These are phyloP conservation scores for Endotrypanum monterogeii DNA, from an alignment of 208 protist genomes.

Conservation along the genomic window DNA sequence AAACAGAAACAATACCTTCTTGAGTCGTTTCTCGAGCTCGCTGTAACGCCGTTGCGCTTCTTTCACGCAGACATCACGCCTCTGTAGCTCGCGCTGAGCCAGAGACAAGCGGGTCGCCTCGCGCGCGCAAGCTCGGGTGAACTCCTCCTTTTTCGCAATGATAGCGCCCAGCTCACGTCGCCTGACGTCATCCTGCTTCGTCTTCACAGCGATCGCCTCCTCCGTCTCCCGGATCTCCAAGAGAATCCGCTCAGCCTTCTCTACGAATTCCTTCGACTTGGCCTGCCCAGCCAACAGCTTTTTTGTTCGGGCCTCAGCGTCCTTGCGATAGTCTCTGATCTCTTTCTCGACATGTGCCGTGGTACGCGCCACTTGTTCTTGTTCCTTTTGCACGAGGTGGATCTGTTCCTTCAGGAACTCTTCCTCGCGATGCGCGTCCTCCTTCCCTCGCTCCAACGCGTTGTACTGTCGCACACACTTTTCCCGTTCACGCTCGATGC, in stretches of 20 bases:
- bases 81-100: conserved; percentile 89
- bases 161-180: conserved; percentile 70
- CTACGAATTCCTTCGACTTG: conserved; percentile 76
- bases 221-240: conserved; percentile 75
- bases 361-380: conserved; percentile 66
- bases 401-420: conserved; percentile 60
- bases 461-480: conserved; percentile 54
- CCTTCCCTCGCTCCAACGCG: conserved; percentile 46
- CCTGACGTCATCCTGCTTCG: conserved; percentile 75
- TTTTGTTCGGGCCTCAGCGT: conserved; percentile 81
- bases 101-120: conserved; percentile 72
- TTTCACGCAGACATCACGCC: conserved; percentile 63
- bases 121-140: conserved; percentile 86
- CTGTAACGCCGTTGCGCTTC: conserved; percentile 64
- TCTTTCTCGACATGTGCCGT: conserved; percentile 47
- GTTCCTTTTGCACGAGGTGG: conserved; percentile 57
- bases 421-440: conserved; percentile 38
- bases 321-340: conserved; percentile 58
- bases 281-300: conserved; percentile 87
- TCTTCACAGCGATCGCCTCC: conserved; percentile 61
- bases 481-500: conserved; percentile 73
- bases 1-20: conserved; percentile 80
- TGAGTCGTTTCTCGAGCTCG: conserved; percentile 78
- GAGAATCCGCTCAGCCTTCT: conserved; percentile 48
- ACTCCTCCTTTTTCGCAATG: conserved; percentile 73